Conservation (phyloP, 345 rosid species). For the Boechera retrofracta region DNA sequence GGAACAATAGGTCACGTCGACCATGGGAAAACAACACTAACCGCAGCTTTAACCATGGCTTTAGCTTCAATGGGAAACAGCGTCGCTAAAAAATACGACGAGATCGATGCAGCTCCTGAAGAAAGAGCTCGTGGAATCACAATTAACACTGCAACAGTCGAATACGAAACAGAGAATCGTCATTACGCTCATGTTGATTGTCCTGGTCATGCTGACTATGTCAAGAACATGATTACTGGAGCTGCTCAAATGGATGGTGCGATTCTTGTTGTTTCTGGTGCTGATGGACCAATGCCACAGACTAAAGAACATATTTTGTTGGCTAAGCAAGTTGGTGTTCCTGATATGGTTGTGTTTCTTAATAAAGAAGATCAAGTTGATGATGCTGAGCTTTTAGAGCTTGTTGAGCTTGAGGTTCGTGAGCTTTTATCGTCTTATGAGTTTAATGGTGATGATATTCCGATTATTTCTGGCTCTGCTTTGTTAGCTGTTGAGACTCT, state of each 20-base stretch:
- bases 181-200: conserved; percentile 87
- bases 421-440: conserved; percentile 76
- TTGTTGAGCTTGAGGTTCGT: conserved; percentile 91
- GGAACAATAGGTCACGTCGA: conserved; percentile 75
- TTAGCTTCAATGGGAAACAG: conserved; percentile 62
- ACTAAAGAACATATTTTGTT: conserved; percentile 81
- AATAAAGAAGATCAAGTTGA: conserved; percentile 91
- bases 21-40: conserved; percentile 82
- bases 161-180: conserved; percentile 69
- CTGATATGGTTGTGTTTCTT: conserved; percentile 80
- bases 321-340: conserved; percentile 90
- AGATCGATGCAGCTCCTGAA: conserved; percentile 80
- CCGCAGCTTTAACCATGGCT: conserved; percentile 79
- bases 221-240: conserved; percentile 85
- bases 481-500: conserved; percentile 77
- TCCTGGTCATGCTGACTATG: conserved; percentile 87
- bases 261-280: conserved; percentile 74
- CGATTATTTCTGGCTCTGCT: conserved; percentile 80
- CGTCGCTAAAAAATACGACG: conserved; percentile 71
- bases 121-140: conserved; percentile 83
- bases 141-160: conserved; percentile 78
- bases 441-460: conserved; percentile 83
- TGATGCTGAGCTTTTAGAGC: conserved; percentile 79
- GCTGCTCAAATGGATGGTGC: conserved; percentile 95
- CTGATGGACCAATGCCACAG: conserved; percentile 93